Evolutionary conservation across 192 early-diverging fungal species (phyloP).

Genomic region (Backusella tarrabulga): DNA sequence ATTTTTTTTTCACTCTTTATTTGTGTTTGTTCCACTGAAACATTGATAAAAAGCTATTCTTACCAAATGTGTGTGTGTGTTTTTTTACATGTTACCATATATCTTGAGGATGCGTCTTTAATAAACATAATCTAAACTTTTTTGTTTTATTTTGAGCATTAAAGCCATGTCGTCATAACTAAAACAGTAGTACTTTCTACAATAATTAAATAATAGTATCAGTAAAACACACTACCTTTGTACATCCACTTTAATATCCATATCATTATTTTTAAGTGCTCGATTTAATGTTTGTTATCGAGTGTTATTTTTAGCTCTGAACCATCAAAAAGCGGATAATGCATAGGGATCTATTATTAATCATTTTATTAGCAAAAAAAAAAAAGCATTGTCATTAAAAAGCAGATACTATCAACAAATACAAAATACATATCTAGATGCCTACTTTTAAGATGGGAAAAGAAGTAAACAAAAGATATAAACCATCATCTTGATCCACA

Average conservation of each 20-base stretch:
- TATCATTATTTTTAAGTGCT: neutral
- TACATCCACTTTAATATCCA: too few relatives aligned
- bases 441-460: neutral
- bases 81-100: too few relatives aligned
- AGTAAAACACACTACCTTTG: too few relatives aligned
- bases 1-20: neutral
- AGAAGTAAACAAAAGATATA: too few relatives aligned
- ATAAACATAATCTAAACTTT: too few relatives aligned
- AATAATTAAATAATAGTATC: neutral
- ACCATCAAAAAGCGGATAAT: neutral
- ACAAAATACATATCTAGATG: neutral
- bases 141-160: too few relatives aligned
- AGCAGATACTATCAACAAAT: neutral
- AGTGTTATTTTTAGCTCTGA: neutral
- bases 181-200: neutral
- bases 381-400: neutral
- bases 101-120: too few relatives aligned
- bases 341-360: neutral
- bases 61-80: too few relatives aligned
- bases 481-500: neutral
- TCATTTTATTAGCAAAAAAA: neutral
- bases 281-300: neutral
- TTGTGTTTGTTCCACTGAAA: neutral
- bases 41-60: neutral
- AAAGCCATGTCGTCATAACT: too few relatives aligned